phyloP scores from a whole-genome alignment of 352 stramenopile genomes.

The Globisporangium radiosum region DNA sequence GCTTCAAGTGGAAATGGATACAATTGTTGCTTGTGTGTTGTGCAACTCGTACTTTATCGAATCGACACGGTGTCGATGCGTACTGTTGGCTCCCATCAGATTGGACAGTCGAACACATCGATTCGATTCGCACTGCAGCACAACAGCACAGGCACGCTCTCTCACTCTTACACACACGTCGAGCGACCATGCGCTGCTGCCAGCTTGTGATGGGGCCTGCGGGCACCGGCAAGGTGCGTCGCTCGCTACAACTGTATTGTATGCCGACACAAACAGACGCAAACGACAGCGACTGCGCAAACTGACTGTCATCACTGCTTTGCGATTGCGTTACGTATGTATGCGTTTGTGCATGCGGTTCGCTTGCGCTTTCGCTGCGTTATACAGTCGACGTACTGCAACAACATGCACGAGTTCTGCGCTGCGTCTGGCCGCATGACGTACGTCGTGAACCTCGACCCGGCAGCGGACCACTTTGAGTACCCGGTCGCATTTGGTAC shows the following conservation, averaged over 20 bases:
- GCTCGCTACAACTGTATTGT: not conserved
- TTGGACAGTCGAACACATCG: not conserved
- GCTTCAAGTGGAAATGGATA: not conserved
- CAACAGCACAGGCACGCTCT: too few relatives aligned
- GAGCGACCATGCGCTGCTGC: slow-evolving; percentile 68
- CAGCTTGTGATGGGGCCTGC: slow-evolving; percentile 90
- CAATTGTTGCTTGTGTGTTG: too few relatives aligned
- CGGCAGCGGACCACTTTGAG: slow-evolving; percentile 88
- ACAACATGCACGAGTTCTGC: slow-evolving; percentile 91
- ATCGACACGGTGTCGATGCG: not conserved
- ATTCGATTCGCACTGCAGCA: too few relatives aligned
- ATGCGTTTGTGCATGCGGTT: not conserved
- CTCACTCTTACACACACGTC: not conserved
- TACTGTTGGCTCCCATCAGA: not conserved
- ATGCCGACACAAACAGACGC: not conserved
- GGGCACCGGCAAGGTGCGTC: slow-evolving; percentile 83
- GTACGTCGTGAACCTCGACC: slow-evolving; percentile 97
- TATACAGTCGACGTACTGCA: slow-evolving; percentile 89
- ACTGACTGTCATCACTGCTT: not conserved
- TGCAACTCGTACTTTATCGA: not conserved
- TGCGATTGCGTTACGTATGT: not conserved
- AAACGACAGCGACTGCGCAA: too few relatives aligned
- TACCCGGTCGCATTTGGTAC: slow-evolving; percentile 87
- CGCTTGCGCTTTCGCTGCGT: not conserved
- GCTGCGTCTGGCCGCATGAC: slow-evolving; percentile 79